Evolutionary conservation across 305 asterid species (phyloP), one percentile per base, ranked within the genome.

Genomic region (Withania somnifera): DNA sequence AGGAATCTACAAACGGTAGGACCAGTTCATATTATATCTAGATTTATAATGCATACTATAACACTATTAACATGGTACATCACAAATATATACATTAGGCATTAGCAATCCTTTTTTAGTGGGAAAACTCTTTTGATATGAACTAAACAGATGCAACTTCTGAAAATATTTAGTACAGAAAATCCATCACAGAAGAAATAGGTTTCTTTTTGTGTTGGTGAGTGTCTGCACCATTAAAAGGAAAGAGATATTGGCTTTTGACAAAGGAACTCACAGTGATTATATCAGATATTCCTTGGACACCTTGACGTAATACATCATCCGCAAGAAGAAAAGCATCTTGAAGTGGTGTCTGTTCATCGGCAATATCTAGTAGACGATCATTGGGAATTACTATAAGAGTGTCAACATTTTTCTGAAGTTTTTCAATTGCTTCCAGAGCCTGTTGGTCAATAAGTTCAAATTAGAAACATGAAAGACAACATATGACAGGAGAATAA

Each of bases 261-360:
- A 82, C 47, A 82, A 57, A 60, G 54, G 81, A 50, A 87, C 97
- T 87, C 83, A 95, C 99, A 0, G 98, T 94, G 88, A 94, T 95
- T 88, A 94, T 93, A 89, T 95, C 98, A 56, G 99, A 91, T 84
- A 95, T 95, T 84, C 99, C 99, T 88, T 94, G 98, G 71, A 94
- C 98, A 75, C 99, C 99, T 86, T 94, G 99, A 73, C 97, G 97
- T 77, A 95, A 89, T 75, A 95, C 99, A 83, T 95, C 99, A 85
- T 95, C 99, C 63, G 99, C 99, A 81, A 94, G 88, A 89, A 94
- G 97, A 88, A 95, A 95, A 82, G 99, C 99, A 88, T 94, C 97
- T 83, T 95, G 99, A 88, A 95, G 94, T 14, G 97, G 91, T 63
- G 97, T 94, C 79, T 94, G 95, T 84, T 92, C 98, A 83, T 88